These are phyloP conservation scores for Paramecium primaurelia DNA, from an alignment of 73 alveolate species.

Conservation along the genomic window DNA sequence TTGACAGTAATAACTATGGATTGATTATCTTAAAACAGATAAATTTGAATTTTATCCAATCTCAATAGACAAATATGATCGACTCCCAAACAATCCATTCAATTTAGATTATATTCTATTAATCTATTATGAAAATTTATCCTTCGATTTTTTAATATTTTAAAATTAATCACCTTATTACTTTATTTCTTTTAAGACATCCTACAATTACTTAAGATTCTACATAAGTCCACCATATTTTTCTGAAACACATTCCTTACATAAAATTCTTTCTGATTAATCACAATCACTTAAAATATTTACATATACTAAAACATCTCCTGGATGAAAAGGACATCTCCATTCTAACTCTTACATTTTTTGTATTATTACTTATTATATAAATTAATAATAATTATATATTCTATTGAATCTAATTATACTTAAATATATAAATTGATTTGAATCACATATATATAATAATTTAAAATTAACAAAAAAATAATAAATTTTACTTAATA, in stretches of 20 bases:
- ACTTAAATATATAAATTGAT: too few species aligned
- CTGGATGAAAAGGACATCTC: background rate
- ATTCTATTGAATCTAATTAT: too few species aligned
- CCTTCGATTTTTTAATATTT: background rate
- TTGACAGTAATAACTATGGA: background rate
- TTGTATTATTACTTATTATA: too few species aligned
- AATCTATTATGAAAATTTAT: too few species aligned
- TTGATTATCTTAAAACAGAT: background rate
- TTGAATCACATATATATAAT: too few species aligned
- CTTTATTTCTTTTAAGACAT: background rate
- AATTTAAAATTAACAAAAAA: too few species aligned
- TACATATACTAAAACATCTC: background rate
- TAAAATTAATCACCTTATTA: background rate
- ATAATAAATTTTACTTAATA: too few species aligned
- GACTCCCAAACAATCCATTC: background rate
- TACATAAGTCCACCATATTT: background rate
- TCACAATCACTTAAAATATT: too few species aligned
- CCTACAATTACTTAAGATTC: background rate
- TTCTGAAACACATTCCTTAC: background rate
- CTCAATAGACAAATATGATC: background rate
- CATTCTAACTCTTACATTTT: background rate
- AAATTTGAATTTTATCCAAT: background rate
- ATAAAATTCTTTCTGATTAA: too few species aligned
- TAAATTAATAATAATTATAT: too few species aligned
- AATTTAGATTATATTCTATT: background rate